A percentile compares a stretch with the other conserved stretches of the same genome.
phyloP scores from a whole-genome alignment of 164 flowering plant species.

The Dillenia turbinata region DNA sequence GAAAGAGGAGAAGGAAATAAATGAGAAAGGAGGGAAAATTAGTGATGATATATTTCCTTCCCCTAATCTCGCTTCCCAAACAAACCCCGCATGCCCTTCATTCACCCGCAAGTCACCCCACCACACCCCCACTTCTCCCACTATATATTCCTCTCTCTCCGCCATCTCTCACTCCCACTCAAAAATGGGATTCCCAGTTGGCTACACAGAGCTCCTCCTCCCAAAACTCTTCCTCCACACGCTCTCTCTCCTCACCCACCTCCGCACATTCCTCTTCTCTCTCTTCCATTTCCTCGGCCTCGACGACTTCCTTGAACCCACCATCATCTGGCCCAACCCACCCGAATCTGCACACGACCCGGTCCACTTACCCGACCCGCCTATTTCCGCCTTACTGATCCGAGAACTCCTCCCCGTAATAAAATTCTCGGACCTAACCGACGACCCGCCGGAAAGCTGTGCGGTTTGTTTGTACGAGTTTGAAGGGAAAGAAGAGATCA shows the following conservation, averaged over 20 bases:
- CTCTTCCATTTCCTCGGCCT: conserved; percentile 52
- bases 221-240: conserved; percentile 59
- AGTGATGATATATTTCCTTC: too few species aligned
- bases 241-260: conserved; percentile 50
- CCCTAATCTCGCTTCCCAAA: too few species aligned
- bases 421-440: conserved; percentile 38
- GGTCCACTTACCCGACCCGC: conserved; percentile 28
- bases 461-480: conserved; percentile 86
- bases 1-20: too few species aligned
- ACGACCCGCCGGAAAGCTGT: conserved; percentile 52
- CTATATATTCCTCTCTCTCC: background rate
- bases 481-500: conserved; percentile 58
- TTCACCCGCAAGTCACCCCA: too few species aligned
- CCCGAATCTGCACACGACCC: conserved; percentile 10
- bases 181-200: conserved; percentile 85
- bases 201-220: conserved; percentile 70
- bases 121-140: background rate
- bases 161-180: background rate
- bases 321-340: conserved; percentile 16
- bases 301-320: conserved; percentile 60
- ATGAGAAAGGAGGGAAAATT: too few species aligned
- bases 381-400: conserved; percentile 58
- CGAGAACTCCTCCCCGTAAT: conserved; percentile 76
- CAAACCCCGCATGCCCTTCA: too few species aligned
- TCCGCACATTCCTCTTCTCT: conserved; percentile 38